Percentiles rank a stretch among this genome's conserved stretches.
phyloP scores from a whole-genome alignment of 257 asterid species.

The Forsythia viridissima region DNA sequence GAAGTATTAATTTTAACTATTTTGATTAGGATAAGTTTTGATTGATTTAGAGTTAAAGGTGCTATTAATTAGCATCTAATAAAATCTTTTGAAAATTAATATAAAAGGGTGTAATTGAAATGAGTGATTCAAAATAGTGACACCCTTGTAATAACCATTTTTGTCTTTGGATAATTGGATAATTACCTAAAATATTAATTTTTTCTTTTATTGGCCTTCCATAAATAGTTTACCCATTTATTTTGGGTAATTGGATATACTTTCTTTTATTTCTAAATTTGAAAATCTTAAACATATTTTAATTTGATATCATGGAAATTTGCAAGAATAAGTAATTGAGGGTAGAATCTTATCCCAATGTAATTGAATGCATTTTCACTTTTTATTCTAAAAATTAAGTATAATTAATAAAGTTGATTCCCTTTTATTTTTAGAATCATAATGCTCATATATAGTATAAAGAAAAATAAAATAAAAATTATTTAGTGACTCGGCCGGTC shows the following conservation, averaged over 20 bases:
- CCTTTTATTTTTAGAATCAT: background rate
- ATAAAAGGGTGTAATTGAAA: background rate
- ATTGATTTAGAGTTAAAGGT: background rate
- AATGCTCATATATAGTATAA: no score
- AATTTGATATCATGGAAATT: background rate
- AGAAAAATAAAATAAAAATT: no score
- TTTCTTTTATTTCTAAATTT: background rate
- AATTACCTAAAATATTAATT: background rate
- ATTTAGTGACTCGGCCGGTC: background rate
- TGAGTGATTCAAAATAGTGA: background rate
- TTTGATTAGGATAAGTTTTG: background rate
- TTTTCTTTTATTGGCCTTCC: background rate
- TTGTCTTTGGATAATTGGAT: background rate
- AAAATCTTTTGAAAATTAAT: background rate
- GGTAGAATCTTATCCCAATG: no score
- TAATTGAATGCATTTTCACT: background rate
- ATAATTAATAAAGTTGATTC: background rate
- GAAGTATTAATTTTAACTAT: slow-evolving; percentile 11
- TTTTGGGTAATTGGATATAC: background rate
- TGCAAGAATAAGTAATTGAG: background rate
- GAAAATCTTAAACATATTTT: background rate
- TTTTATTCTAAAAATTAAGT: background rate
- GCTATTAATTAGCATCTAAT: background rate
- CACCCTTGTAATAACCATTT: background rate
- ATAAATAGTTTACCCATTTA: background rate